Percentiles rank a stretch among this genome's conserved stretches.
phyloP scores from a whole-genome alignment of 176 grass and related monocot species.

The Oryza nivara region DNA sequence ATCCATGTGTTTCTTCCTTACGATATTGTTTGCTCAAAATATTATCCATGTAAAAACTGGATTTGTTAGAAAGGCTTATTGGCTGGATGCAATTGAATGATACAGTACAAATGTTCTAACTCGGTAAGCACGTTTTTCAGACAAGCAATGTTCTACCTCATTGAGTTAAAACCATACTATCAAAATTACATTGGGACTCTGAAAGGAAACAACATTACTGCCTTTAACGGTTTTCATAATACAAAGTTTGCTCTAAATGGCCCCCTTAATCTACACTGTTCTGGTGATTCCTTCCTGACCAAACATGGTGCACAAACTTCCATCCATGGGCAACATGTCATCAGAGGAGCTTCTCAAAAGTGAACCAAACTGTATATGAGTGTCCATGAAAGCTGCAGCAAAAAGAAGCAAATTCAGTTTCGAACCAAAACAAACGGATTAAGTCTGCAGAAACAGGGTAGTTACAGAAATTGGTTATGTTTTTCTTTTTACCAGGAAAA shows the following conservation, averaged over 20 bases:
- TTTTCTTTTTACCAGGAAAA: slow-evolving; percentile 75
- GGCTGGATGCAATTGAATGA: neutral
- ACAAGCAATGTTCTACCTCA: slow-evolving; percentile 13
- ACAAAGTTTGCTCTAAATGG: slow-evolving; percentile 40
- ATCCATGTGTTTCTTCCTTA: neutral
- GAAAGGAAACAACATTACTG: slow-evolving; percentile 33
- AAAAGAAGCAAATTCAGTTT: slow-evolving; percentile 4
- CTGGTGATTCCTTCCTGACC: slow-evolving; percentile 8
- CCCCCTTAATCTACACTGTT: slow-evolving; percentile 37
- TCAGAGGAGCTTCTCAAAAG: slow-evolving; percentile 58
- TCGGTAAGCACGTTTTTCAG: neutral
- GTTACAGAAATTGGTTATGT: neutral
- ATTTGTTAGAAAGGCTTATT: slow-evolving; percentile 5
- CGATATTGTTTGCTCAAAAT: neutral
- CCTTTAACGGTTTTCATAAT: slow-evolving; percentile 37
- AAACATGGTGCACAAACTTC: neutral
- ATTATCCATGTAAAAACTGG: neutral
- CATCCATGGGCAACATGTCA: slow-evolving; percentile 1
- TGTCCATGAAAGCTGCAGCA: slow-evolving; percentile 85
- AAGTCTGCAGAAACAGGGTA: neutral
- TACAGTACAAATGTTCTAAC: neutral
- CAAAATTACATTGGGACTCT: slow-evolving; percentile 47
- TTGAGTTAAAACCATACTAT: slow-evolving; percentile 34
- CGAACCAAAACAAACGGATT: neutral
- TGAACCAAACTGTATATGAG: slow-evolving; percentile 93